Evolutionary conservation across 2,329 filamentous ascomycete genomes (phyloP).

Genomic region (Spiromastix sp.): DNA sequence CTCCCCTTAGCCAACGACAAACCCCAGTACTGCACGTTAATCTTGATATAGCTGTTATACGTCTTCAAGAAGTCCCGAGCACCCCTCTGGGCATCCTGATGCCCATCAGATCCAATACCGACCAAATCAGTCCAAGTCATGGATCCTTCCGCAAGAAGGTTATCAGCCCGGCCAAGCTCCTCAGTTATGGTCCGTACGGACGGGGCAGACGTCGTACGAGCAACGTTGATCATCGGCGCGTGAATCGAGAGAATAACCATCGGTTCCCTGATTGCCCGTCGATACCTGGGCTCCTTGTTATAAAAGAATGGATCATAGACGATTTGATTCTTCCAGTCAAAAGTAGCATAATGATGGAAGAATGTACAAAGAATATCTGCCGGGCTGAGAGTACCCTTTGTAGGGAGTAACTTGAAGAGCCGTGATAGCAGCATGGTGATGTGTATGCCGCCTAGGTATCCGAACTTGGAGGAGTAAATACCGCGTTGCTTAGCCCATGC

Average conservation of each 20-base stretch:
- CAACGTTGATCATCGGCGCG: slow-evolving; percentile 51
- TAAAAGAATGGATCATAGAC: slow-evolving; percentile 51
- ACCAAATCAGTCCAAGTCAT: slow-evolving; percentile 39
- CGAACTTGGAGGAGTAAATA: slow-evolving; percentile 55
- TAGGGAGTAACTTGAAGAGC: slow-evolving; percentile 45
- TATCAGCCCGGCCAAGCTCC: slow-evolving; percentile 42
- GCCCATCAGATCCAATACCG: slow-evolving; percentile 9
- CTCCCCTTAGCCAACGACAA: slow-evolving; percentile 44
- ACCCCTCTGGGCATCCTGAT: slow-evolving; percentile 12
- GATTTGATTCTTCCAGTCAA: slow-evolving; percentile 47
- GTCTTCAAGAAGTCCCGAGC: slow-evolving; percentile 40
- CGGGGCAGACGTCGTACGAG: slow-evolving; percentile 42
- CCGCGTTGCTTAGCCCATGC: slow-evolving; percentile 53
- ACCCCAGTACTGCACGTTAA: slow-evolving; percentile 58
- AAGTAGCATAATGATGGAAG: slow-evolving; percentile 51
- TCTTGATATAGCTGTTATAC: slow-evolving; percentile 48
- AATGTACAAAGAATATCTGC: slow-evolving; percentile 49
- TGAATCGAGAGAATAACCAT: slow-evolving; percentile 55
- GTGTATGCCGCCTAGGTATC: slow-evolving; percentile 55
- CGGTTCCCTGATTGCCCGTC: slow-evolving; percentile 47
- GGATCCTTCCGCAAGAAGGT: slow-evolving; percentile 26
- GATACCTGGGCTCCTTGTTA: slow-evolving; percentile 32
- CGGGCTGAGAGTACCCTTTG: slow-evolving; percentile 30
- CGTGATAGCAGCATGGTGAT: slow-evolving; percentile 52
- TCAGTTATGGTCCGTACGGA: slow-evolving; percentile 42